Conservation (phyloP, 2,329 filamentous ascomycete genomes). For the Ascochyta fabae region DNA sequence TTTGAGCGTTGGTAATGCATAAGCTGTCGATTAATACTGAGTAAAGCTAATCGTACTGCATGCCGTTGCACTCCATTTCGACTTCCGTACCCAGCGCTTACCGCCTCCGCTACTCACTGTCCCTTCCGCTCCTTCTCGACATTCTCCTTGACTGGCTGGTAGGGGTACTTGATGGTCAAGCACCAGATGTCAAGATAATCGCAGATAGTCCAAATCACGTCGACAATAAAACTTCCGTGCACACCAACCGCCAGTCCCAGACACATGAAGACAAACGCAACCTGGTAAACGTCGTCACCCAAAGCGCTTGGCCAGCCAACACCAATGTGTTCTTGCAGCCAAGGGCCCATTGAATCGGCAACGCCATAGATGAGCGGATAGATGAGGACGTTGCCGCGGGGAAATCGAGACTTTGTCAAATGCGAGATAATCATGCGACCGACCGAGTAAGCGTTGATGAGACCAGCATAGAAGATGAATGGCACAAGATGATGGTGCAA, state of each 20-base stretch:
- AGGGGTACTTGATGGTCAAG: conserved; percentile 89
- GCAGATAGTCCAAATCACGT: conserved; percentile 97
- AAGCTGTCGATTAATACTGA: not conserved
- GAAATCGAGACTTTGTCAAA: conserved; percentile 84
- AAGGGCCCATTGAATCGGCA: conserved; percentile 78
- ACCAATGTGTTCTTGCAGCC: conserved; percentile 56
- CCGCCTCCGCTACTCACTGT: conserved; percentile 15
- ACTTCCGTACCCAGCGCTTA: not conserved
- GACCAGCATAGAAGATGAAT: conserved; percentile 84
- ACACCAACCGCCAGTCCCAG: conserved; percentile 84
- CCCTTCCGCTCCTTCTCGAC: conserved; percentile 34
- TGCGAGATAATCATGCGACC: conserved; percentile 96
- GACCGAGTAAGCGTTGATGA: conserved; percentile 94
- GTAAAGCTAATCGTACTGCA: not conserved
- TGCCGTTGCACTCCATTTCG: not conserved
- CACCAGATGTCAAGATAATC: conserved; percentile 99
- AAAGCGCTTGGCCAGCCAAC: conserved; percentile 56
- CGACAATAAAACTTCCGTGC: conserved; percentile 97
- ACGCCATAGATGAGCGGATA: conserved; percentile 80
- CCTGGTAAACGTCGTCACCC: conserved; percentile 76
- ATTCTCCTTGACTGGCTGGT: conserved; percentile 51
- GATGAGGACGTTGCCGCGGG: conserved; percentile 85
- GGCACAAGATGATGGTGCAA: conserved; percentile 83
- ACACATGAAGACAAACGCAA: conserved; percentile 88
- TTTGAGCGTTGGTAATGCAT: not conserved